Base-by-base conservation (phyloP, 164 flowering plant species). In the Euptelea pleiosperma region DNA sequence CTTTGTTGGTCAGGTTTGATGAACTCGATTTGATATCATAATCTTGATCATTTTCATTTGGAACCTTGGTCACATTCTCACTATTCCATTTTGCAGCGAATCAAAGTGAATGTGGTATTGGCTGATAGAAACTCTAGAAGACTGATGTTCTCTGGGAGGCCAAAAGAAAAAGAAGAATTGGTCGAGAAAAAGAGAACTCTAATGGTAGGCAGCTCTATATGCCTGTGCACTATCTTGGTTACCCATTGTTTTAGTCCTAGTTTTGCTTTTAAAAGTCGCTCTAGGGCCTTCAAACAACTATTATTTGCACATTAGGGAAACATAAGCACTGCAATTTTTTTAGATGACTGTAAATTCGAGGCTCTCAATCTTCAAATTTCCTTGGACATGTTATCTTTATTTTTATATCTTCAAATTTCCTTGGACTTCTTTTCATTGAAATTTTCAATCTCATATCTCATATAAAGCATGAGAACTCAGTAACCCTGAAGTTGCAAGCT, bases 1-100 rank as follows among this genome's bases (percentile, higher is more conserved):
- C 14, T 93, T 85, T 73, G 68, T 93, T 74, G 93, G 96, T 43
- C 94, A 83, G 97, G 99, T 90, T 53, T 61, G 82, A 56, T 53
- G 24, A 19, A 59, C 51, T 31, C 41, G 12, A 51, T 45, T 60
- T 59, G 39, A 15, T 55, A 10, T 33, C 45, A 16, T n/a, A 54
- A 36, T 53, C 19, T 11, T 48, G 4, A 16, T 39, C 24, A n/a
- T 55, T 41, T 50, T 4, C 41, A 33, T 22, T 33, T 64, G 18
- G 24, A 11, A 42, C 26, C 10, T 57, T 64, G 39, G 63, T 45
- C 8, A 21, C 36, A 25, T 8, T 26, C 19, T 25, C 31, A n/a
- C 15, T 26, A 26, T 22, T 15, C 10, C 56, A 1, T 56, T 48
- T 64, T 74, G 76, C 85, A 93, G 99, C 83, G 59, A 73, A 67